Percentiles rank a stretch among this genome's conserved stretches.
These are phyloP conservation scores for Tolypocladium nubicola DNA, from an alignment of 2,329 filamentous ascomycete species.

Conservation along the genomic window DNA sequence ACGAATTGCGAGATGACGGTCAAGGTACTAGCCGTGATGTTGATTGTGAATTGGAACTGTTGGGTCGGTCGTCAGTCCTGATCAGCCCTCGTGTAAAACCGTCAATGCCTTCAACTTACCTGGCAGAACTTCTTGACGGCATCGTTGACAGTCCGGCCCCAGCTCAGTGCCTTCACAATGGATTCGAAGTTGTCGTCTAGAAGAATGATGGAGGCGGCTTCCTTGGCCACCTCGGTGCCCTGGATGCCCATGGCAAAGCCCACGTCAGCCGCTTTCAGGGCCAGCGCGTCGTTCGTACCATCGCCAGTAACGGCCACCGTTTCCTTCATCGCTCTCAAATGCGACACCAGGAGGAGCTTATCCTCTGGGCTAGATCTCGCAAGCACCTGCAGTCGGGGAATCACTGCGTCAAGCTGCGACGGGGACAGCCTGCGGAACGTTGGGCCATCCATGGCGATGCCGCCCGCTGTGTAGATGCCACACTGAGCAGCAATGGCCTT, in stretches of 20 bases:
- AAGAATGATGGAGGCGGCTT: slow-evolving; percentile 54
- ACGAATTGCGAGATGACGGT: slow-evolving; percentile 54
- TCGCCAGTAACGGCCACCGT: slow-evolving; percentile 58
- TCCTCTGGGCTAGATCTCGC: slow-evolving; percentile 61
- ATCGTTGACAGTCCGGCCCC: slow-evolving; percentile 53
- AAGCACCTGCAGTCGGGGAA: slow-evolving; percentile 55
- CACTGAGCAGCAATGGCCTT: slow-evolving; percentile 32
- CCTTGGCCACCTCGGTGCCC: slow-evolving; percentile 56
- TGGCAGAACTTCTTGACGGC: slow-evolving; percentile 55
- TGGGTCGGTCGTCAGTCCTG: neutral
- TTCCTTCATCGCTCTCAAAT: slow-evolving; percentile 53
- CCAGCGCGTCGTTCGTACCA: slow-evolving; percentile 56
- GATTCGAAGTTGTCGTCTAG: slow-evolving; percentile 57
- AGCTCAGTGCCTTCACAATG: slow-evolving; percentile 51
- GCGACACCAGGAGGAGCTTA: slow-evolving; percentile 54
- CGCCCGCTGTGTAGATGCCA: slow-evolving; percentile 44
- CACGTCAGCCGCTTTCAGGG: slow-evolving; percentile 55
- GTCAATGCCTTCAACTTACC: slow-evolving; percentile 12
- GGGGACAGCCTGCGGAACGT: slow-evolving; percentile 48
- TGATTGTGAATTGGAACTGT: slow-evolving; percentile 56
- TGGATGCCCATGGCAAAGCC: slow-evolving; percentile 60
- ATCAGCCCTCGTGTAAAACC: neutral
- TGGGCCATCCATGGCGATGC: slow-evolving; percentile 46
- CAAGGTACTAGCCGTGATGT: slow-evolving; percentile 54
- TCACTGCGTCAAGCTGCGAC: slow-evolving; percentile 34